Conservation (phyloP, 2,329 filamentous ascomycete genomes). For the Cercospora zeina region DNA sequence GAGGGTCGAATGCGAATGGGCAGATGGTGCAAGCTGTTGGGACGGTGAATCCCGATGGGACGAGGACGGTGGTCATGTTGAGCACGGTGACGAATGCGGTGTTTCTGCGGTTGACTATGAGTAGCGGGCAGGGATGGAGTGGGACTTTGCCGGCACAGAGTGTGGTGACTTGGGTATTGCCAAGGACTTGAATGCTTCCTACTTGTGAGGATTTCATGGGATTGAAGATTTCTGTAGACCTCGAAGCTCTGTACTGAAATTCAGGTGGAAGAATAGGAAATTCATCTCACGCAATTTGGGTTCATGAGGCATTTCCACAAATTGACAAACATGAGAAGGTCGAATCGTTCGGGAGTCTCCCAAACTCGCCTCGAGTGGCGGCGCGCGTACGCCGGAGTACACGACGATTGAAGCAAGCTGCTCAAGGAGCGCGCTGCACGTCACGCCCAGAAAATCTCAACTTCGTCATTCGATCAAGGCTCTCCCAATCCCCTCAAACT, state of each 20-base stretch:
- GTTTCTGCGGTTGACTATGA: conserved; percentile 23
- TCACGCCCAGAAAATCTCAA: not conserved
- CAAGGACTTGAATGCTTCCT: not conserved
- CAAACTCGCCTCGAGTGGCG: no score
- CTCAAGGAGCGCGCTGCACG: not conserved
- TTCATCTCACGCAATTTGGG: no score
- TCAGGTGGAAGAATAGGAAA: no score
- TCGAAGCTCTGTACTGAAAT: no score
- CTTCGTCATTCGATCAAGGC: not conserved
- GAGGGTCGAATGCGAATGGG: conserved; percentile 5
- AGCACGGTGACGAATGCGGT: conserved; percentile 20
- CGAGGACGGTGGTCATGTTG: conserved; percentile 26
- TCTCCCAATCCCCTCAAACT: not conserved
- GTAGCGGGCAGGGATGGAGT: conserved; percentile 25
- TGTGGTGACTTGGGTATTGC: conserved; percentile 27
- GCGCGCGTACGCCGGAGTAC: no score
- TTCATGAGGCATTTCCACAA: no score
- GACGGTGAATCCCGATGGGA: conserved; percentile 26
- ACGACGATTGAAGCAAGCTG: no score
- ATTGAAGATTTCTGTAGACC: no score
- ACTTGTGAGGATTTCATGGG: not conserved
- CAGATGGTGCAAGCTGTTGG: conserved; percentile 23
- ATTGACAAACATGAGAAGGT: no score
- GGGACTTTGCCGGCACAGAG: conserved; percentile 21
- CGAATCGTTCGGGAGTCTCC: no score